Base-by-base conservation (phyloP, 768 basidiomycete species). In the Tulasnella sp. region DNA sequence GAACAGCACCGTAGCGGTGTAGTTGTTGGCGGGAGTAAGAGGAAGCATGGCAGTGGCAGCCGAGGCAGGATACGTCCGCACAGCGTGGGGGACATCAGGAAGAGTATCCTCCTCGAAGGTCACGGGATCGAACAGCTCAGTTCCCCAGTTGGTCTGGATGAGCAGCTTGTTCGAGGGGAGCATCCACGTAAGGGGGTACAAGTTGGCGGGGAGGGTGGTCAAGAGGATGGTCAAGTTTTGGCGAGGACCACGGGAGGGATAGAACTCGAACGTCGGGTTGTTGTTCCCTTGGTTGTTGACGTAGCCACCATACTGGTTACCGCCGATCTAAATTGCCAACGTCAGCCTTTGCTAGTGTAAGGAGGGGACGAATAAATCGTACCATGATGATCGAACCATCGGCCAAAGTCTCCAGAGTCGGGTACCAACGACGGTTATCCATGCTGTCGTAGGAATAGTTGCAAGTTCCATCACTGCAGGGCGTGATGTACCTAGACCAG, bases 1-100 rank as follows among this genome's bases (percentile, higher is more conserved):
- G 38, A 95, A 84, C 31, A 95, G 86, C 62, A 95, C 85, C 82
- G 93, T 92, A 0, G 94, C 89, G 7, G 87, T 86, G 81, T 93
- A 95, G 80, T 88, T 83, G 82, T 90, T 90, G 12, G 88, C 86
- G 2, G 90, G 89, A 5, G 88, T 88, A 10, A 95, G 86, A 14
- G 94, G 93, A 12, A 95, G 89, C 58, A 95, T 87, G 94, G 94
- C 18, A 94, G 88, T 93, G 8, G 92, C 92, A 79, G 94, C 91
- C 46, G 44, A 76, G 34, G 75, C 80, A n/a, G 80, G 81, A 58
- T 80, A 81, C 8, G 80, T 81, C 27, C 80, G 80, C 40, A 81
- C 80, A 24, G 80, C 80, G 75, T 75, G 80, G 34, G 80, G 80
- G 46, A 81, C 71, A 72, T 81, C 73, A 39, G 79, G 71, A 9